Conservation (phyloP, 1,139 yeast genomes). For the Candida sanyaensis region DNA sequence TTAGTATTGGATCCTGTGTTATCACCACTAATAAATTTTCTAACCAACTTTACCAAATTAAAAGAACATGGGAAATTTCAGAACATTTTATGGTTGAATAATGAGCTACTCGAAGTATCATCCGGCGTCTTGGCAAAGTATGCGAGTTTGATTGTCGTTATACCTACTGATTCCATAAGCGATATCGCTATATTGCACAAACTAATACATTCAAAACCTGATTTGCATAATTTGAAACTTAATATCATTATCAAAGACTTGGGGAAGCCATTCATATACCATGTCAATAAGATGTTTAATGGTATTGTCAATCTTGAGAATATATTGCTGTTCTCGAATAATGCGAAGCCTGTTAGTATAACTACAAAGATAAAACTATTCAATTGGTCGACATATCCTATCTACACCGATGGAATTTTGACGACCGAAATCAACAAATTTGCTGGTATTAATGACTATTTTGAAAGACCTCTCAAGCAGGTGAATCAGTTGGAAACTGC, state of each 20-base stretch:
- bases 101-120: constrained; percentile 14
- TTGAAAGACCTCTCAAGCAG: constrained; percentile 36
- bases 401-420: constrained; percentile 28
- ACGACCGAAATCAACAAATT: constrained; percentile 18
- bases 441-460: constrained; percentile 30
- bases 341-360: constrained; percentile 15
- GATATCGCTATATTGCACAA: constrained; percentile 15
- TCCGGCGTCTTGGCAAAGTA: constrained; percentile 19
- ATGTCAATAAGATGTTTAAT: constrained; percentile 25
- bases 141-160: constrained; percentile 40
- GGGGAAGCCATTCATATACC: constrained; percentile 28
- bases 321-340: constrained; percentile 13
- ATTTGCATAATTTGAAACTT: constrained; percentile 15
- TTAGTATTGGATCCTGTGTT: constrained; percentile 59
- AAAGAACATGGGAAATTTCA: constrained; percentile 59
- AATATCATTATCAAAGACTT: constrained; percentile 35
- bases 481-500: constrained; percentile 29
- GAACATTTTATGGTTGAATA: constrained; percentile 60
- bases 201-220: constrained; percentile 12
- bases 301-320: constrained; percentile 24
- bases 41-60: constrained; percentile 61
- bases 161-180: constrained; percentile 21
- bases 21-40: constrained; percentile 56
- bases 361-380: constrained; percentile 25
- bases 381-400: constrained; percentile 36